Evolutionary conservation across 2,329 filamentous ascomycete genomes (phyloP).

Genomic region (Cercospora citrullina): DNA sequence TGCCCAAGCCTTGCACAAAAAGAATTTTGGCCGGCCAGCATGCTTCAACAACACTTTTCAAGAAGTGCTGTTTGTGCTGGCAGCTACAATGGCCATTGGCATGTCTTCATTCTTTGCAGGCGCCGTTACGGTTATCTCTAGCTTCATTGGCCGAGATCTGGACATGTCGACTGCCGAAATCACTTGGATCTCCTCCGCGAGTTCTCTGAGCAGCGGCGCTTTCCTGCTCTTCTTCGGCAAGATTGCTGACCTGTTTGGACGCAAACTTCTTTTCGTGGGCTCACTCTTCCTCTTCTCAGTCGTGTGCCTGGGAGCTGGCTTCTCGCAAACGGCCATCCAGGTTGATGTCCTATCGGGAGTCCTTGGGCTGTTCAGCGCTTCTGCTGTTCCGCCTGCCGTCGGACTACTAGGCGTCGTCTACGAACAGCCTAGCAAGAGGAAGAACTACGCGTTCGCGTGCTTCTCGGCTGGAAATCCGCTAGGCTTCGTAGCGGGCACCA

Average conservation of each 20-base stretch:
- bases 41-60: conserved; percentile 64
- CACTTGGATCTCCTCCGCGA: conserved; percentile 66
- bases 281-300: conserved; percentile 61
- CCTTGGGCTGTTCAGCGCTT: conserved; percentile 64
- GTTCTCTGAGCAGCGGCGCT: conserved; percentile 62
- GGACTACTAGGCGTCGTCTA: conserved; percentile 66
- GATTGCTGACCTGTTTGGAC: conserved; percentile 66
- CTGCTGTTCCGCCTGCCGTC: conserved; percentile 63
- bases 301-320: conserved; percentile 59
- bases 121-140: conserved; percentile 61
- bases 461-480: conserved; percentile 61
- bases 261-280: conserved; percentile 59
- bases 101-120: conserved; percentile 62
- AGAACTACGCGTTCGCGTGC: conserved; percentile 65
- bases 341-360: conserved; percentile 65
- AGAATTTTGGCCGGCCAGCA: conserved; percentile 47
- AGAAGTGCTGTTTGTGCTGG: conserved; percentile 65
- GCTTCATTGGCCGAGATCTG: conserved; percentile 57
- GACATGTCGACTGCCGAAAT: conserved; percentile 65
- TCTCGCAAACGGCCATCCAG: conserved; percentile 58
- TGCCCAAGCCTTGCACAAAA: conserved; percentile 20
- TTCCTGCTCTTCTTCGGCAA: conserved; percentile 68
- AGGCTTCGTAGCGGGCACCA: conserved; percentile 58
- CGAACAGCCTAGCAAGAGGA: conserved; percentile 59
- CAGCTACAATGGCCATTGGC: conserved; percentile 66